phyloP scores from a whole-genome alignment of 352 stramenopile species.

The Paralagenidium karlingii region DNA sequence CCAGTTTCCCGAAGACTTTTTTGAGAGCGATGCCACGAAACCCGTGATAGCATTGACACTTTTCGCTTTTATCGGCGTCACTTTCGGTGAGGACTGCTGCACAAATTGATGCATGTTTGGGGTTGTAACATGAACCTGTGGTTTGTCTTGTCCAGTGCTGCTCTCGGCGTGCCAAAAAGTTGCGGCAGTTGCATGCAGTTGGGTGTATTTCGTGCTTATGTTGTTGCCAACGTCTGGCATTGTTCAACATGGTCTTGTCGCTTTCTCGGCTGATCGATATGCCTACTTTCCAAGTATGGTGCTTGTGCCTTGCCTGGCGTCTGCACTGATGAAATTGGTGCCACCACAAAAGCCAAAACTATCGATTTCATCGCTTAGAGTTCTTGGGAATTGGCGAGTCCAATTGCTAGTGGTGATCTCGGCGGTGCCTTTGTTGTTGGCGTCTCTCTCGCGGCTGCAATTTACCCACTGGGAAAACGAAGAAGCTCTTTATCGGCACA shows the following conservation, averaged over 20 bases:
- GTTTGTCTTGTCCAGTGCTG: too few relatives aligned
- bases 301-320: constrained; percentile 14
- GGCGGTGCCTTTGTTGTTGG: too few relatives aligned
- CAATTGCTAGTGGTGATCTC: constrained; percentile 4
- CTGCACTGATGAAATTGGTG: neutral
- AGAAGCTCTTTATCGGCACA: constrained; percentile 17
- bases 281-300: constrained; percentile 40
- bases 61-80: too few relatives aligned
- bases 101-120: too few relatives aligned
- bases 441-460: constrained; percentile 13
- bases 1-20: constrained; percentile 17
- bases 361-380: neutral
- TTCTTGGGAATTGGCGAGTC: neutral
- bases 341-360: neutral
- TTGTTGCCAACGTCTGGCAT: constrained; percentile 43
- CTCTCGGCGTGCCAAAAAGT: too few relatives aligned
- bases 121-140: too few relatives aligned
- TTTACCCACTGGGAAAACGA: constrained; percentile 22
- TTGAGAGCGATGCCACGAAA: too few relatives aligned
- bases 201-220: constrained; percentile 25
- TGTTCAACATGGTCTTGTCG: constrained; percentile 59
- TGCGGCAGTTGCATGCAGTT: too few relatives aligned
- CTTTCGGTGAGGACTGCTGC: too few relatives aligned
- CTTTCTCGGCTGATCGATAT: constrained; percentile 39
- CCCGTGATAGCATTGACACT: too few relatives aligned